Percentiles rank a stretch among this genome's conserved stretches.
These are phyloP conservation scores for Pseudogymnoascus sp. DNA, from an alignment of 2,329 filamentous ascomycete genomes.

Conservation along the genomic window DNA sequence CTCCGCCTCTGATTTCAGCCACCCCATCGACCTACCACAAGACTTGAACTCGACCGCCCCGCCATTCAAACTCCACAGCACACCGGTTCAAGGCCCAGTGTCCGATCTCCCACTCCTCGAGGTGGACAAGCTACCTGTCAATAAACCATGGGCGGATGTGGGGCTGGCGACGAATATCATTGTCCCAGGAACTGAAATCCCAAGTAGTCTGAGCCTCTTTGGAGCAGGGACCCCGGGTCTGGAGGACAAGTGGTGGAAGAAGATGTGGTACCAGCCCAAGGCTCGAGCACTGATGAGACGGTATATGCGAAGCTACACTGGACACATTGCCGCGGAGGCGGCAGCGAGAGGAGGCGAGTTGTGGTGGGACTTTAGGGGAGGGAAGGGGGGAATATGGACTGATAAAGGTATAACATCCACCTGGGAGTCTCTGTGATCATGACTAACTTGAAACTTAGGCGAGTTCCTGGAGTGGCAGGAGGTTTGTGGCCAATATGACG, in stretches of 20 bases:
- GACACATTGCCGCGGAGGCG: constrained; percentile 35
- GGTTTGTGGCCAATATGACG: constrained; percentile 38
- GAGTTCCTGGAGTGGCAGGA: constrained; percentile 44
- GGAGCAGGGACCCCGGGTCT: neutral
- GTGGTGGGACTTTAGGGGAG: constrained; percentile 43
- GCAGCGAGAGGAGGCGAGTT: constrained; percentile 39
- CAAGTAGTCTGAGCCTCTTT: constrained; percentile 8
- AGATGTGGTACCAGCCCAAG: constrained; percentile 43
- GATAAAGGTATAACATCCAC: constrained; percentile 27
- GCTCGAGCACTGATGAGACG: constrained; percentile 42
- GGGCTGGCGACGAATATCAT: constrained; percentile 12
- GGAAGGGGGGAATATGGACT: constrained; percentile 48
- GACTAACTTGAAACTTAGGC: neutral
- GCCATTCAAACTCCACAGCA: constrained; percentile 12
- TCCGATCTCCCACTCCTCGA: constrained; percentile 8
- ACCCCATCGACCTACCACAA: constrained; percentile 13
- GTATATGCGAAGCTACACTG: constrained; percentile 39
- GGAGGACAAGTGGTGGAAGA: constrained; percentile 33
- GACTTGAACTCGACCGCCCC: constrained; percentile 14
- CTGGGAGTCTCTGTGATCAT: neutral
- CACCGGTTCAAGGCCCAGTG: neutral
- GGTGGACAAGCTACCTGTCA: constrained; percentile 14
- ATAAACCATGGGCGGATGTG: constrained; percentile 11
- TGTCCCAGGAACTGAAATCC: constrained; percentile 10
- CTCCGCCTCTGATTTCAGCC: constrained; percentile 9